Evolutionary conservation across 2,329 filamentous ascomycete genomes (phyloP), one percentile per base, ranked within the genome.

Genomic region (Nothophoma quercina): DNA sequence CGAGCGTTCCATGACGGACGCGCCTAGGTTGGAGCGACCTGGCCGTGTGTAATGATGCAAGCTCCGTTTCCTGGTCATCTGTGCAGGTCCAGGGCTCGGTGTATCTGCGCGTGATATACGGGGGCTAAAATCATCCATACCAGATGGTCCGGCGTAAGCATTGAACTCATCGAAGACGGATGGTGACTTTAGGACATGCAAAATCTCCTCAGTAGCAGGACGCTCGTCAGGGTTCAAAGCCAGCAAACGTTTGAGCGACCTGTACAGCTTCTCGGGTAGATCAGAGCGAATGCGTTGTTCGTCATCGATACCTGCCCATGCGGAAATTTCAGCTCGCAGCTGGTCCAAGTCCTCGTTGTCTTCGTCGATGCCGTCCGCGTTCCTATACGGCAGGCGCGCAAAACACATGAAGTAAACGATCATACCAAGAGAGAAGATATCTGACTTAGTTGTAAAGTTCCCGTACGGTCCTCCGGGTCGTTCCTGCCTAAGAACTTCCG

Each of bases 401-500:
- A 99, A 99, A 72, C 95, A 99, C 82, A 99, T 89, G 69, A 99
- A 99, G 73, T 98, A 96, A 3, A 99, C 82, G 49, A 98, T 98
- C 93, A 99, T 97, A 40, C 95, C 95, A 0, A 99, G 79, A 1
- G 93, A 97, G 74, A 99, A 99, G n/a, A 99, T 89, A 68, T 99
- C 95, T 0, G 93, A 97, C 70, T 98, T 99, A 21, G 91, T 93
- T 0, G 92, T 96, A 67, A 99, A 99, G 69, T 98, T 96, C 7
- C 90, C 92, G 64, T 90, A 93, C 1, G 83, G 83, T 0, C 93
- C 93, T 22, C 80, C 81, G 0, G 83, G 76, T 34, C 71, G 75
- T 28, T 82, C 88, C 60, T 84, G 83, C 42, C 84, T 86, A 23
- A 99, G 79, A 0, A 99, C 96, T 74, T 99, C 95, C 0, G 95